These are phyloP conservation scores for Fragilaria crotonensis DNA, from an alignment of 108 stramenopile species.

Conservation along the genomic window DNA sequence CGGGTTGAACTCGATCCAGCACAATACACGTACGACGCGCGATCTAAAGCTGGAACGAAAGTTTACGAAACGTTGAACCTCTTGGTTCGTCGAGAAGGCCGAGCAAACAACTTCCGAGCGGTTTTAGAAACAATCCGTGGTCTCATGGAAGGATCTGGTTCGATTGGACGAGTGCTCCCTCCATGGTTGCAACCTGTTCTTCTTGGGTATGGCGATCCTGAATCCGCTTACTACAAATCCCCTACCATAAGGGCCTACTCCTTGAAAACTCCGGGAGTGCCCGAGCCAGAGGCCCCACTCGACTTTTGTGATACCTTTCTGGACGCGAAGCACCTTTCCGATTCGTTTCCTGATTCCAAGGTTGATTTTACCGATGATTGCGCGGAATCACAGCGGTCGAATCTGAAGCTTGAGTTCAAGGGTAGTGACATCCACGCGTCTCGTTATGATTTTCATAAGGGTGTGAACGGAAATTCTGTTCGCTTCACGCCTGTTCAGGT, in stretches of 20 bases:
- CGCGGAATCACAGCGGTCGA: background rate
- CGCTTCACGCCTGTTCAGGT: constrained; percentile 94
- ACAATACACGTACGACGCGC: constrained; percentile 72
- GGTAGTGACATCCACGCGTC: constrained; percentile 16
- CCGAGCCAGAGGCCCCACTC: constrained; percentile 53
- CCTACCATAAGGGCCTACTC: constrained; percentile 57
- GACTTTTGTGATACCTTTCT: constrained; percentile 92
- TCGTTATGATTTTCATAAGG: constrained; percentile 27
- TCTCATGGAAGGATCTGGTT: constrained; percentile 60
- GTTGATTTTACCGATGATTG: background rate
- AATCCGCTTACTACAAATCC: constrained; percentile 64
- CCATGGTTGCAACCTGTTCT: constrained; percentile 86
- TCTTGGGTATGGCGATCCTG: constrained; percentile 82
- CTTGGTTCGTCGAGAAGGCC: constrained; percentile 78
- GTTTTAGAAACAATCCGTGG: constrained; percentile 89
- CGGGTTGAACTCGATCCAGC: constrained; percentile 79
- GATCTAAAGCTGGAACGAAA: constrained; percentile 45
- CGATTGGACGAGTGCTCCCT: constrained; percentile 82
- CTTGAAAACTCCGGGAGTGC: constrained; percentile 66
- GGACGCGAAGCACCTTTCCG: constrained; percentile 55
- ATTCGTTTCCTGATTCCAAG: constrained; percentile 50
- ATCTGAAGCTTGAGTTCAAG: background rate
- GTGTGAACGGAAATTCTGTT: constrained; percentile 68
- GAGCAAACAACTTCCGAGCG: constrained; percentile 95
- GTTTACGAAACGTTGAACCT: constrained; percentile 80